Conservation (phyloP, 139 green algal species). For the Mesotaenium endlicherianum region DNA sequence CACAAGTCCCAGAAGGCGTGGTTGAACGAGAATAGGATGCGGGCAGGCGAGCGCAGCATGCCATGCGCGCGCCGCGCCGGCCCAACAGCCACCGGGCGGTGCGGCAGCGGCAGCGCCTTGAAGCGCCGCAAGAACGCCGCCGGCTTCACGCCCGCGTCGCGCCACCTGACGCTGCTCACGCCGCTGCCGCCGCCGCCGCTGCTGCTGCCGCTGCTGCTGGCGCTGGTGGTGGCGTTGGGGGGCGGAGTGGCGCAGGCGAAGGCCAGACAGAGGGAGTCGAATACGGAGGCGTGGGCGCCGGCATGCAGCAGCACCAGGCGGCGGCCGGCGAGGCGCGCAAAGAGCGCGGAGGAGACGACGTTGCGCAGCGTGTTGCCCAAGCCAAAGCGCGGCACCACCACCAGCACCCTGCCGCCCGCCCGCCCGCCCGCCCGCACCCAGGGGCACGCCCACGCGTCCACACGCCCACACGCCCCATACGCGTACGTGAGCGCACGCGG, state of each 20-base stretch:
- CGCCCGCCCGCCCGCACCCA: too few relatives aligned
- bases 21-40: constrained; percentile 1
- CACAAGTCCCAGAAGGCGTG: constrained; percentile 7
- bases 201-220: neutral
- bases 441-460: too few relatives aligned
- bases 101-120: neutral
- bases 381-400: neutral
- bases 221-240: neutral
- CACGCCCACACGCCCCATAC: too few relatives aligned
- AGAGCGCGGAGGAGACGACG: neutral
- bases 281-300: neutral
- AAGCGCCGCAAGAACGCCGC: neutral
- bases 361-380: constrained; percentile 8
- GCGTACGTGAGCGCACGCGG: too few relatives aligned
- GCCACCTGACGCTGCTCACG: neutral
- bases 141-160: neutral
- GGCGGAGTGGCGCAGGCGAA: neutral
- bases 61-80: neutral
- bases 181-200: neutral
- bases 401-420: too few relatives aligned
- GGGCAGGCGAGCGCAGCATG: neutral
- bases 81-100: neutral
- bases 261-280: neutral
- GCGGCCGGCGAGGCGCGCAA: neutral
- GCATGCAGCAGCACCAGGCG: neutral